Percentiles rank a stretch among this genome's conserved stretches.
Evolutionary conservation across 495 filamentous ascomycete genomes (phyloP).

Genomic region (Chaetomium cochliodes): DNA sequence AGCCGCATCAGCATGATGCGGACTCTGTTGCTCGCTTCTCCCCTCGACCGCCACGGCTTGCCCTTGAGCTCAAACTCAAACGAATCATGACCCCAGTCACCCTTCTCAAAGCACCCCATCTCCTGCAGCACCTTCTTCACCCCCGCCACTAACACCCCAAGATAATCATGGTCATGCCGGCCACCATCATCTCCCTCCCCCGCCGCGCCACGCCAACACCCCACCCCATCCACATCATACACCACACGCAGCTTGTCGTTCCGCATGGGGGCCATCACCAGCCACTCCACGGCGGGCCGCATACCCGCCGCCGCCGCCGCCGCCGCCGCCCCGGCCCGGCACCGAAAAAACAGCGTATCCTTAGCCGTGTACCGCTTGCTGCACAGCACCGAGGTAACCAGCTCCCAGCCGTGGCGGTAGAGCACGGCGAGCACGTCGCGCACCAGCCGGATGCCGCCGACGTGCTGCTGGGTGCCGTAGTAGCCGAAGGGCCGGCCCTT

Average conservation of each 20-base stretch:
- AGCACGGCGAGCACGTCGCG: conserved; percentile 29
- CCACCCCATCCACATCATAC: conserved; percentile 13
- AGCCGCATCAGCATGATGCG: conserved; percentile 23
- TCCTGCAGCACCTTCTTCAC: conserved; percentile 17
- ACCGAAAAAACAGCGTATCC: conserved; percentile 27
- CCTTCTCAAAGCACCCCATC: conserved; percentile 18
- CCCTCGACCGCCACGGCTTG: conserved; percentile 19
- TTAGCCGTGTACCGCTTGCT: conserved; percentile 22
- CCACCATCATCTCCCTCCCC: background rate
- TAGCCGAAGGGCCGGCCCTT: conserved; percentile 25
- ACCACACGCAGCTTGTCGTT: conserved; percentile 24
- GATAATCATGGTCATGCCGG: conserved; percentile 8
- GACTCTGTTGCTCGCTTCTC: conserved; percentile 17
- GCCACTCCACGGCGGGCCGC: conserved; percentile 21
- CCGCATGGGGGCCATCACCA: conserved; percentile 15
- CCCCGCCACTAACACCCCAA: conserved; percentile 16
- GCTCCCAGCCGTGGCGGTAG: conserved; percentile 22
- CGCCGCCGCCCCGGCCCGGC: background rate
- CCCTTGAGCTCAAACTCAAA: conserved; percentile 26
- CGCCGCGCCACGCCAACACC: background rate
- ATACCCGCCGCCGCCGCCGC: background rate
- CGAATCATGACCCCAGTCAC: conserved; percentile 23
- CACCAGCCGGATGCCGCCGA: conserved; percentile 23
- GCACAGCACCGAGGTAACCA: conserved; percentile 18
- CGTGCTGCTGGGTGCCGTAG: conserved; percentile 12